Evolutionary conservation across 2,329 filamentous ascomycete genomes (phyloP), one percentile per base, ranked within the genome.

Genomic region (Trichoderma koningiopsis): DNA sequence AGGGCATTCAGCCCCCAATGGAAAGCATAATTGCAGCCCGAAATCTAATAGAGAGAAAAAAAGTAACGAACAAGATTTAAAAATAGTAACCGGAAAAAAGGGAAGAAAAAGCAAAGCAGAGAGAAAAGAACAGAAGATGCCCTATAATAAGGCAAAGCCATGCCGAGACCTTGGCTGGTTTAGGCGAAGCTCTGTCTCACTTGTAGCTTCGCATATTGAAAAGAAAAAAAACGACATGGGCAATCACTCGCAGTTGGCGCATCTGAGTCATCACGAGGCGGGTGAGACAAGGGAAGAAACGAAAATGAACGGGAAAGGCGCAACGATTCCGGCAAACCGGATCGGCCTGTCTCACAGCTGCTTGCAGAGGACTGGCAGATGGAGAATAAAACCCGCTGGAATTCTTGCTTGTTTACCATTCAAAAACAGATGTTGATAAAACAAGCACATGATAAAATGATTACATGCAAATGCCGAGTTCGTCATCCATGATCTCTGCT

Each of bases 211-310:
- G 47, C 43, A 8, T 14, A 43, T 43, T 43, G 40, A n/a, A 8
- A 8, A 16, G 13, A 6, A 7, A 19, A 6, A 43, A 43, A 8
- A 43, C 16, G 16, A 43, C 16, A 43, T n/a, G 40, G 24, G 52
- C 52, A 16, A 66, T 47, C 22, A 57, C 63, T 33, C 49, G 63
- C 63, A 66, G 63, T n/a, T 19, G 52, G 29, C 53, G 53, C 37
- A 66, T 66, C 63, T 66, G 63, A 66, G 63, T 66, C 63, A 53
- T 66, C 53, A 58, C 63, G 63, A 66, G 63, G 63, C 63, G 63
- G 63, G 63, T 58, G 63, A 66, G 63, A 66, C 63, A 66, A 24
- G 53, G 24, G 16, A 43, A 27, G 19, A 37, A 65, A 43, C 27
- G 19, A 24, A 66, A 66, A 35, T 22, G 16, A 55, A 16, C 19